These are phyloP conservation scores for Lathyrus aphaca DNA, from an alignment of 306 rosid genomes.

Conservation along the genomic window DNA sequence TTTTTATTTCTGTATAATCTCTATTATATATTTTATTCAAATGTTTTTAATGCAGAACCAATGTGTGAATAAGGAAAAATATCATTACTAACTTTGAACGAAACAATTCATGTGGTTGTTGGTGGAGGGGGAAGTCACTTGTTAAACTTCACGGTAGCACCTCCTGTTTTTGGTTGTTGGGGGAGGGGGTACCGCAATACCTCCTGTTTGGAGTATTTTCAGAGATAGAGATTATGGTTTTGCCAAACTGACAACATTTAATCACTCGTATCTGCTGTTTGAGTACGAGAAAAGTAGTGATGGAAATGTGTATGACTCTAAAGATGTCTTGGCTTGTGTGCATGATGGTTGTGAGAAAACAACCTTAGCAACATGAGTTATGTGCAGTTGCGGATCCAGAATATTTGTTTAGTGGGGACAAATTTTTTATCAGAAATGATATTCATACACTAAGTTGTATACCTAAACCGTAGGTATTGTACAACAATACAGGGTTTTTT, in stretches of 20 bases:
- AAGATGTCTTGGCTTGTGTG: constrained; percentile 79
- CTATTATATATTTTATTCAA: no score
- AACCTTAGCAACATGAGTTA: constrained; percentile 53
- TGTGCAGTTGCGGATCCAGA: no score
- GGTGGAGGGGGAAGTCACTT: constrained; percentile 78
- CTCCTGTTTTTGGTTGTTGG: no score
- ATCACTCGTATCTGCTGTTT: constrained; percentile 62
- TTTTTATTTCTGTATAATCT: no score
- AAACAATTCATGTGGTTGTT: constrained; percentile 77
- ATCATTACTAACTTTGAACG: constrained; percentile 55
- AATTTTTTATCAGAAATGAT: no score
- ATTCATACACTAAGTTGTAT: no score
- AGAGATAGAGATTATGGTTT: constrained; percentile 71
- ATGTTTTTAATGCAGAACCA: constrained; percentile 48
- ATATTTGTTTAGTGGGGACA: no score
- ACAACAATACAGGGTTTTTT: no score
- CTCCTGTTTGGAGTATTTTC: constrained; percentile 67
- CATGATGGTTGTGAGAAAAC: constrained; percentile 73
- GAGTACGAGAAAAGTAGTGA: constrained; percentile 82
- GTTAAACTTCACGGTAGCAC: constrained; percentile 43
- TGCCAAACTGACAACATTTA: constrained; percentile 75
- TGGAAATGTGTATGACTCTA: constrained; percentile 62
- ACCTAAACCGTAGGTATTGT: no score
- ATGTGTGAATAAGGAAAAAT: constrained; percentile 58
- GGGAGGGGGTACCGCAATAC: no score